A percentile compares a stretch with the other conserved stretches of the same genome.
Evolutionary conservation across 2,329 filamentous ascomycete genomes (phyloP).

Genomic region (Leptographium radiaticola): DNA sequence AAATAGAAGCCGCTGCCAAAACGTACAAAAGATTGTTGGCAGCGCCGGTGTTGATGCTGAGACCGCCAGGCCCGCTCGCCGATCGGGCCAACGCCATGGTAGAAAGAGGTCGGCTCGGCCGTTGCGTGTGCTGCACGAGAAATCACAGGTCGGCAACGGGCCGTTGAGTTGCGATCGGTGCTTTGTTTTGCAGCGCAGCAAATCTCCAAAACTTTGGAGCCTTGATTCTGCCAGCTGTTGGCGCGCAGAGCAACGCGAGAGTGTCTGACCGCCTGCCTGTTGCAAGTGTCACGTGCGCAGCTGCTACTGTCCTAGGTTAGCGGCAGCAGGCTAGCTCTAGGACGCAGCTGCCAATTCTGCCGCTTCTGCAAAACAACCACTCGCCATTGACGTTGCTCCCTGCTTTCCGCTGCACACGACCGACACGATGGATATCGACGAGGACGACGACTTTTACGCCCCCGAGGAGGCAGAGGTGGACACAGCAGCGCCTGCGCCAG

Average conservation of each 20-base stretch:
- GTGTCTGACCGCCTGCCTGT: too few relatives aligned
- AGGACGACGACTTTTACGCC: slow-evolving; percentile 55
- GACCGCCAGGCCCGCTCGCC: slow-evolving; percentile 44
- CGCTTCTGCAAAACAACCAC: neutral
- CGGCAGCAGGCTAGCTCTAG: too few relatives aligned
- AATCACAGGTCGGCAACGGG: neutral
- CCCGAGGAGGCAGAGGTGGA: slow-evolving; percentile 38
- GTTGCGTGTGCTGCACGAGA: neutral
- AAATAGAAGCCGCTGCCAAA: neutral
- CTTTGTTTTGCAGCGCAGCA: too few relatives aligned
- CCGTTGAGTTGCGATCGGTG: too few relatives aligned
- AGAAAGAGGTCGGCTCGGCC: neutral
- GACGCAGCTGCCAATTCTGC: neutral
- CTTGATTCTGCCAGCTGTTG: too few relatives aligned
- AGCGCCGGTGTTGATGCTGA: slow-evolving; percentile 50
- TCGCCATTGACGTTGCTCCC: neutral
- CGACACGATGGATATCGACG: slow-evolving; percentile 49
- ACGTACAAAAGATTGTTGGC: slow-evolving; percentile 41
- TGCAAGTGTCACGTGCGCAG: neutral
- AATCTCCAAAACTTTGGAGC: too few relatives aligned
- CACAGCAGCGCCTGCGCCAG: slow-evolving; percentile 16
- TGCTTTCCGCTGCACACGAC: too few relatives aligned
- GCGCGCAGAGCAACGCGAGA: too few relatives aligned
- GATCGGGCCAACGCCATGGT: slow-evolving; percentile 40
- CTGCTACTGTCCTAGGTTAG: neutral